A percentile compares a stretch with the other conserved stretches of the same genome.
Conservation (phyloP, 805 yeast genomes). For the Danielozyma ontarioensis region DNA sequence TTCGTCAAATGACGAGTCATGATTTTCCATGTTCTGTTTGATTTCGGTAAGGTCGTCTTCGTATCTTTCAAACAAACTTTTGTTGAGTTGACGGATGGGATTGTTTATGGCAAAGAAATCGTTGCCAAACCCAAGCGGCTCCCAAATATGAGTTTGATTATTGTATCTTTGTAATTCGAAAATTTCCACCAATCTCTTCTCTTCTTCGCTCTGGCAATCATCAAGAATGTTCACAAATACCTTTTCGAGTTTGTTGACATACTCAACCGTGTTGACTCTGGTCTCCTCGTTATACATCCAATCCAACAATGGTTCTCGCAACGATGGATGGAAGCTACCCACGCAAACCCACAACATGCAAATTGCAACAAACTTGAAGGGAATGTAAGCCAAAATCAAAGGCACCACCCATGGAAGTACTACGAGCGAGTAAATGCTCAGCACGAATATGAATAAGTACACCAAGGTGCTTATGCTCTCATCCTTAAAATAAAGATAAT, state of each 20-base stretch:
- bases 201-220: slow-evolving; percentile 3
- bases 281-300: slow-evolving; percentile 60
- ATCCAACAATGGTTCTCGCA: slow-evolving; percentile 43
- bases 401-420: slow-evolving; percentile 24
- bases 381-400: slow-evolving; percentile 19
- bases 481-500: slow-evolving; percentile 60
- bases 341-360: slow-evolving; percentile 52
- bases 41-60: slow-evolving; percentile 9
- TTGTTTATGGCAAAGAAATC: slow-evolving; percentile 49
- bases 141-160: slow-evolving; percentile 53
- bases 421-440: slow-evolving; percentile 7
- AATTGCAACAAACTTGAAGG: slow-evolving; percentile 24
- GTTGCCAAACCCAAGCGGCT: slow-evolving; percentile 50
- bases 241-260: slow-evolving; percentile 46
- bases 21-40: not conserved
- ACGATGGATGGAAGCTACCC: slow-evolving; percentile 47
- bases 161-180: slow-evolving; percentile 61
- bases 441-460: slow-evolving; percentile 33
- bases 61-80: slow-evolving; percentile 18
- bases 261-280: slow-evolving; percentile 43
- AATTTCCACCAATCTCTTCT: slow-evolving; percentile 47
- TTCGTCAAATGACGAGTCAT: not conserved
- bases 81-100: slow-evolving; percentile 14
- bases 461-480: slow-evolving; percentile 53
- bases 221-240: slow-evolving; percentile 12